A percentile compares a stretch with the other conserved stretches of the same genome.
phyloP scores from a whole-genome alignment of 345 rosid genomes.

The Nephelium lappaceum region DNA sequence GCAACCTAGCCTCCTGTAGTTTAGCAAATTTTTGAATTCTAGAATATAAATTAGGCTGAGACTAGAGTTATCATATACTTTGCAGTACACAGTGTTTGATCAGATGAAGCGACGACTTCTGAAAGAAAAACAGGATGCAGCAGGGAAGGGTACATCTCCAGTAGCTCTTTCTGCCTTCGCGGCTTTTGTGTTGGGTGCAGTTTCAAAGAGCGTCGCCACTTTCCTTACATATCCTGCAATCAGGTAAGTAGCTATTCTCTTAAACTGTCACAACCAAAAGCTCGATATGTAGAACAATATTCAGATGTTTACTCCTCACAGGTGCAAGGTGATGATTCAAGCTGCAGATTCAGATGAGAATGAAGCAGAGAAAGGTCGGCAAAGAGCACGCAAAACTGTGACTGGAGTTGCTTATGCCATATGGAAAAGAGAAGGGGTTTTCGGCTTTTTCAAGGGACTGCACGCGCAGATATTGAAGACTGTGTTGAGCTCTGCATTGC shows the following conservation, averaged over 20 bases:
- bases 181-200: constrained; percentile 79
- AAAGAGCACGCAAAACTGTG: constrained; percentile 55
- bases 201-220: constrained; percentile 85
- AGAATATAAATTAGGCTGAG: constrained; percentile 15
- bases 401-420: constrained; percentile 43
- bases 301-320: constrained; percentile 23
- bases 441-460: constrained; percentile 81
- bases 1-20: constrained; percentile 3
- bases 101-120: constrained; percentile 73
- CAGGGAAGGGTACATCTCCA: constrained; percentile 38
- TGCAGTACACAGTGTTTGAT: constrained; percentile 91
- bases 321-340: constrained; percentile 97
- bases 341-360: constrained; percentile 59
- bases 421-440: constrained; percentile 72
- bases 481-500: constrained; percentile 84
- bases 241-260: constrained; percentile 40
- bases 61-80: constrained; percentile 7
- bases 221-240: constrained; percentile 87
- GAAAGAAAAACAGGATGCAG: constrained; percentile 37
- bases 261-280: background rate
- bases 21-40: background rate
- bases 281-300: background rate
- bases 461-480: constrained; percentile 86
- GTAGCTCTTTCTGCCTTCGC: constrained; percentile 68
- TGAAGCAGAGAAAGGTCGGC: constrained; percentile 37